A percentile compares a stretch with the other conserved stretches of the same genome.
Evolutionary conservation across 2,329 filamentous ascomycete species (phyloP).

Genomic region (Fusarium sacchari): DNA sequence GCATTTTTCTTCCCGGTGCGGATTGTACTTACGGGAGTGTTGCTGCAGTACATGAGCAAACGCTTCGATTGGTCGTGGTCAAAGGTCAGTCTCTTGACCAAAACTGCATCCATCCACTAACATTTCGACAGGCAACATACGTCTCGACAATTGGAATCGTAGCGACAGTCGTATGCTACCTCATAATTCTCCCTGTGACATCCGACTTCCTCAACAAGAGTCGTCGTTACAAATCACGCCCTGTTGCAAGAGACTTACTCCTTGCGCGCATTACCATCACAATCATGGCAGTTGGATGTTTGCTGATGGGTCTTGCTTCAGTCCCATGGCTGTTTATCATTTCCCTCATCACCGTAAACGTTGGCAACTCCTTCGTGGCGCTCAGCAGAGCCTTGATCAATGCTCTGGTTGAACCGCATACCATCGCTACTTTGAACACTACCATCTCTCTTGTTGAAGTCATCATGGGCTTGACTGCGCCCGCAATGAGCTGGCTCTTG

Average conservation of each 20-base stretch:
- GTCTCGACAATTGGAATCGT: slow-evolving; percentile 53
- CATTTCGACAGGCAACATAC: slow-evolving; percentile 50
- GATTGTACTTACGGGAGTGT: slow-evolving; percentile 47
- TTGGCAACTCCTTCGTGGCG: slow-evolving; percentile 56
- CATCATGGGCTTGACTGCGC: slow-evolving; percentile 57
- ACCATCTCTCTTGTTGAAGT: slow-evolving; percentile 62
- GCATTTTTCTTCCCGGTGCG: slow-evolving; percentile 43
- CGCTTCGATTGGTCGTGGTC: slow-evolving; percentile 62
- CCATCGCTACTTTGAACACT: slow-evolving; percentile 64
- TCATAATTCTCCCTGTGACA: slow-evolving; percentile 51
- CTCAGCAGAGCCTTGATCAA: slow-evolving; percentile 63
- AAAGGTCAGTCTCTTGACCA: slow-evolving; percentile 41
- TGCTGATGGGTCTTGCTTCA: slow-evolving; percentile 52
- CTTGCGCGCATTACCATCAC: slow-evolving; percentile 50
- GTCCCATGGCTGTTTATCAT: slow-evolving; percentile 49
- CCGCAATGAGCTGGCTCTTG: slow-evolving; percentile 59
- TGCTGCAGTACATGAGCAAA: slow-evolving; percentile 64
- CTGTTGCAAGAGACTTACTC: slow-evolving; percentile 53
- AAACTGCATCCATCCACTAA: accelerated
- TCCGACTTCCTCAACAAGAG: slow-evolving; percentile 48
- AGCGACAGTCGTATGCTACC: slow-evolving; percentile 51
- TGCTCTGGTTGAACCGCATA: slow-evolving; percentile 62
- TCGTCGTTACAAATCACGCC: slow-evolving; percentile 41
- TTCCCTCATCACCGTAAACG: slow-evolving; percentile 56
- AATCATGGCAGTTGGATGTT: slow-evolving; percentile 47